Percentiles rank a stretch among this genome's conserved stretches.
Conservation (phyloP, 805 yeast genomes). For the Sugiyamaella mastotermitis region DNA sequence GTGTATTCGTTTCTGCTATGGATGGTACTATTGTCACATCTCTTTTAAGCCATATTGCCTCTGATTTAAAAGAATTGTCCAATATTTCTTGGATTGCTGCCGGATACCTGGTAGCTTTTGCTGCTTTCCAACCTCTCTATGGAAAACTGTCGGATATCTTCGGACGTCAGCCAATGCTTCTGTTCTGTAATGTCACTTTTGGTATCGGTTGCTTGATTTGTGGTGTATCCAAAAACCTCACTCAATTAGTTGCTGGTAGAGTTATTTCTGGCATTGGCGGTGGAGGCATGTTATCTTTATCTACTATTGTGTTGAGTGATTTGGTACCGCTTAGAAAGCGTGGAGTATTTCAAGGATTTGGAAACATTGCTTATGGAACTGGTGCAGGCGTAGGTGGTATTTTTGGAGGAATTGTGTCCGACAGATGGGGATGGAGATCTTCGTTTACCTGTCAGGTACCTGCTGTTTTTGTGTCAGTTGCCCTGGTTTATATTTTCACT, state of each 20-base stretch:
- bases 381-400: constrained; percentile 72
- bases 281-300: constrained; percentile 75
- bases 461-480: constrained; percentile 31
- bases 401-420: constrained; percentile 49
- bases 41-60: constrained; percentile 51
- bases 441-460: constrained; percentile 39
- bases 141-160: constrained; percentile 64
- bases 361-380: constrained; percentile 66
- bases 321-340: constrained; percentile 69
- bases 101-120: constrained; percentile 58
- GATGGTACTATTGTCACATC: constrained; percentile 60
- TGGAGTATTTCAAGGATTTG: constrained; percentile 78
- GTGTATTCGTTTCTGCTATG: constrained; percentile 44
- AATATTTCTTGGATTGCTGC: constrained; percentile 67
- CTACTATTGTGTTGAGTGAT: constrained; percentile 73
- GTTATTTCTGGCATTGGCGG: constrained; percentile 86
- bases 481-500: constrained; percentile 23
- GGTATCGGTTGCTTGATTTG: constrained; percentile 44
- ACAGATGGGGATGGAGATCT: constrained; percentile 57
- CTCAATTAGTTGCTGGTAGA: constrained; percentile 61
- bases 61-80: constrained; percentile 48
- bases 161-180: constrained; percentile 35
- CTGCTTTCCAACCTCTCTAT: constrained; percentile 69
- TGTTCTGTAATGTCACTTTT: constrained; percentile 38
- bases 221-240: constrained; percentile 49